phyloP scores from a whole-genome alignment of 2,329 filamentous ascomycete genomes.

The Thielaviopsis musarum region DNA sequence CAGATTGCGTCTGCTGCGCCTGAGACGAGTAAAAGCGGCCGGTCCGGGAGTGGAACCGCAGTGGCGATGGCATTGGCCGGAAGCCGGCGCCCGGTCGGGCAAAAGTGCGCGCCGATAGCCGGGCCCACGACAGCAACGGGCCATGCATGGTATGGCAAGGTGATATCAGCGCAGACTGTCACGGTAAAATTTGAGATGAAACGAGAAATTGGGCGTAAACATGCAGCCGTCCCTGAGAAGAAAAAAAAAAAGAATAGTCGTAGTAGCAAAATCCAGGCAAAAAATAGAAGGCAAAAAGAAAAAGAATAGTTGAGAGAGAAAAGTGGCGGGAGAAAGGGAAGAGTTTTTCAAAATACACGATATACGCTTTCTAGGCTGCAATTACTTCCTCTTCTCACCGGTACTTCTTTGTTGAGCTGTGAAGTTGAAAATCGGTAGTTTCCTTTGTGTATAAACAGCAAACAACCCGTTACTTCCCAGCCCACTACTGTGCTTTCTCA shows the following conservation, averaged over 20 bases:
- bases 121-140: constrained; percentile 10
- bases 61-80: background rate
- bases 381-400: background rate
- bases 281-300: background rate
- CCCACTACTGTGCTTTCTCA: too few species aligned
- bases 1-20: background rate
- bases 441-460: background rate
- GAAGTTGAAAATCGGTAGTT: background rate
- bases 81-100: background rate
- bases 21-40: constrained; percentile 5
- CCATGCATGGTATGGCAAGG: constrained; percentile 1
- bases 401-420: too few species aligned
- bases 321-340: background rate
- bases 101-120: constrained; percentile 1
- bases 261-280: background rate
- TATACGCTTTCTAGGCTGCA: background rate
- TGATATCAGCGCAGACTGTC: background rate
- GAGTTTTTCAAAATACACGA: background rate
- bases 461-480: background rate
- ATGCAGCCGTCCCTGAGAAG: background rate
- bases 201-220: background rate
- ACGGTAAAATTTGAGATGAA: background rate
- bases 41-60: background rate
- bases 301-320: background rate
- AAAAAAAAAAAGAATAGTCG: background rate